phyloP scores from a whole-genome alignment of 2,329 filamentous ascomycete genomes.

The Cryphonectria carpinicola region DNA sequence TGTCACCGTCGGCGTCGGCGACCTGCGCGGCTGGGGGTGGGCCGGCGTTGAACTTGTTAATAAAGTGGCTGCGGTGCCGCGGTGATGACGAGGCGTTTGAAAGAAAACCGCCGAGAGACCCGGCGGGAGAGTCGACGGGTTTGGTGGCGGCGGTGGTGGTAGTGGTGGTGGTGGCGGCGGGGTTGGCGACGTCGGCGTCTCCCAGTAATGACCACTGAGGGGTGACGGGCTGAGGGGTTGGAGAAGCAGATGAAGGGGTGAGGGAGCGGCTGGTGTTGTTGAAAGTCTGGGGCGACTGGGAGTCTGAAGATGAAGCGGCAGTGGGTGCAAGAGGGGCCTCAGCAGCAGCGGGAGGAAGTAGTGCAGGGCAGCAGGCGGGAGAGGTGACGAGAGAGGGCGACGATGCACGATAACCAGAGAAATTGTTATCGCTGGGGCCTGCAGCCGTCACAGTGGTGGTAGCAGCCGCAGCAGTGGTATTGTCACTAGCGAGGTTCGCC shows the following conservation, averaged over 20 bases:
- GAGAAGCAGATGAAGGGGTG: conserved; percentile 43
- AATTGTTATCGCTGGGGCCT: conserved; percentile 29
- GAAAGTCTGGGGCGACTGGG: conserved; percentile 28
- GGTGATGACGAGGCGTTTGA: conserved; percentile 33
- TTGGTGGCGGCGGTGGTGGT: conserved; percentile 27
- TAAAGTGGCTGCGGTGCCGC: conserved; percentile 31
- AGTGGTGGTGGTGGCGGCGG: conserved; percentile 31
- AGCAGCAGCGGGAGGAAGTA: conserved; percentile 31
- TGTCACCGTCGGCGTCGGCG: conserved; percentile 32
- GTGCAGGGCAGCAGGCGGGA: conserved; percentile 19
- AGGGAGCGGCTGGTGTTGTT: conserved; percentile 39
- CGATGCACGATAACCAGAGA: conserved; percentile 30
- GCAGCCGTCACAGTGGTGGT: conserved; percentile 12
- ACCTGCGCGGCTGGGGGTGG: conserved; percentile 29
- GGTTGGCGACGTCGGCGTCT: conserved; percentile 28
- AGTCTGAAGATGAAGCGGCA: conserved; percentile 39
- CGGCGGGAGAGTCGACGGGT: conserved; percentile 32
- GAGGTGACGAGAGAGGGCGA: conserved; percentile 9
- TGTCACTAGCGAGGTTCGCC: conserved; percentile 22
- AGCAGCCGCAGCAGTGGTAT: background rate
- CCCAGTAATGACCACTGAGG: conserved; percentile 42
- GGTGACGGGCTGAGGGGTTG: conserved; percentile 51
- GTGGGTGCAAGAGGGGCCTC: conserved; percentile 31
- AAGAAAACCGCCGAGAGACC: conserved; percentile 31
- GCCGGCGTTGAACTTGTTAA: conserved; percentile 33